phyloP scores from a whole-genome alignment of 345 rosid genomes.

The Ceriops decandra region DNA sequence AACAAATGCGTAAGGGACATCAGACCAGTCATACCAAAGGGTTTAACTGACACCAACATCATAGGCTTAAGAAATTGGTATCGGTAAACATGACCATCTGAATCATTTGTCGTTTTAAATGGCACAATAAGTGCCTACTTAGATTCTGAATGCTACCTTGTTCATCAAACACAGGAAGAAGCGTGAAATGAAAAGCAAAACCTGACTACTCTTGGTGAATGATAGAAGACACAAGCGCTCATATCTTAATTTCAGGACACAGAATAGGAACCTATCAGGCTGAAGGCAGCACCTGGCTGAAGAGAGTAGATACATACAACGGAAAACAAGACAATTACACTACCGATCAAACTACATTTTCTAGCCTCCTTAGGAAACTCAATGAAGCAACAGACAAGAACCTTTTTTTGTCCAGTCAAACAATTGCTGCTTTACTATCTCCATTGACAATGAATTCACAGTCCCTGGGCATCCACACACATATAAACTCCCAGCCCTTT shows the following conservation, averaged over 20 bases:
- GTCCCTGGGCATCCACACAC: conserved; percentile 87
- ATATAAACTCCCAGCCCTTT: conserved; percentile 73
- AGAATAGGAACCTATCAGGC: not conserved
- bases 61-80: no score
- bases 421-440: conserved; percentile 51
- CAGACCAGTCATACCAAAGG: not conserved
- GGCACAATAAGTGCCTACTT: not conserved
- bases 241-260: not conserved
- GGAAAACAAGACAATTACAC: not conserved
- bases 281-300: not conserved
- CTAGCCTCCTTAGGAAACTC: not conserved
- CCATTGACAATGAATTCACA: conserved; percentile 75
- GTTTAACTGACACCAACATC: no score
- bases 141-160: no score
- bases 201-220: not conserved
- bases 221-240: not conserved
- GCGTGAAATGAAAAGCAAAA: not conserved
- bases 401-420: conserved; percentile 54
- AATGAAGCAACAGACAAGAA: not conserved
- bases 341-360: not conserved
- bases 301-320: not conserved
- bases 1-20: not conserved
- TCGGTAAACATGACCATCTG: not conserved
- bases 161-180: not conserved
- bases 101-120: not conserved